phyloP scores from a whole-genome alignment of 106 monocot species.

The Cymbidium sinense region DNA sequence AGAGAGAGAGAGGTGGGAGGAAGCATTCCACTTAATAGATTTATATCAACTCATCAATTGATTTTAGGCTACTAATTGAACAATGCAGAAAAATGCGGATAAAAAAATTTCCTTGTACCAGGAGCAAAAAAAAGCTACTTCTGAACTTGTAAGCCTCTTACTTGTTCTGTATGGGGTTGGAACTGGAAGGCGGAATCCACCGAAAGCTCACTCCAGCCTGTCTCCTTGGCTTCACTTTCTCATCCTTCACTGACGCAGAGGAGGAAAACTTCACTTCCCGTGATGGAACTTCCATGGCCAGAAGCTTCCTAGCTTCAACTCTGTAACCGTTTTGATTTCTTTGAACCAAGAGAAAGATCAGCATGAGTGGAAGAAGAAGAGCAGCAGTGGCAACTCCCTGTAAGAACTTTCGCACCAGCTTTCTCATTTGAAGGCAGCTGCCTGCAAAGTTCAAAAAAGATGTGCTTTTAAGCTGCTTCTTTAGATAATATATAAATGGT shows the following conservation, averaged over 20 bases:
- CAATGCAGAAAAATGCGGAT: no score
- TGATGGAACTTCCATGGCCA: background rate
- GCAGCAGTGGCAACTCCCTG: background rate
- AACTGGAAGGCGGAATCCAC: background rate
- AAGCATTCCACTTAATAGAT: no score
- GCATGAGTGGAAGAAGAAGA: background rate
- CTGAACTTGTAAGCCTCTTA: background rate
- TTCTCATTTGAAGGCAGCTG: background rate
- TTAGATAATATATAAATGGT: no score
- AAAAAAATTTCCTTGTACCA: no score
- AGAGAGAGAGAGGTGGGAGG: no score
- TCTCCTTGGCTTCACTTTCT: background rate
- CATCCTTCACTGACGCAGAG: background rate
- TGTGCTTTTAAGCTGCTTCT: background rate
- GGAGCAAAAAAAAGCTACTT: no score
- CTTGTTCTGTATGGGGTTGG: background rate
- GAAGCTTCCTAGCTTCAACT: background rate
- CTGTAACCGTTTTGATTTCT: background rate
- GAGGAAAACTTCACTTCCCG: background rate
- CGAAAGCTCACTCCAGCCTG: background rate
- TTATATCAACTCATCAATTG: no score
- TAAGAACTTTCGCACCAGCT: background rate
- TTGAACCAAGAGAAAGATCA: background rate
- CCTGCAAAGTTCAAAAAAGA: background rate
- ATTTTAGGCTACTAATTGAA: no score